These are phyloP conservation scores for Dryadomyces sulphureus DNA, from an alignment of 2,329 filamentous ascomycete species.

Conservation along the genomic window DNA sequence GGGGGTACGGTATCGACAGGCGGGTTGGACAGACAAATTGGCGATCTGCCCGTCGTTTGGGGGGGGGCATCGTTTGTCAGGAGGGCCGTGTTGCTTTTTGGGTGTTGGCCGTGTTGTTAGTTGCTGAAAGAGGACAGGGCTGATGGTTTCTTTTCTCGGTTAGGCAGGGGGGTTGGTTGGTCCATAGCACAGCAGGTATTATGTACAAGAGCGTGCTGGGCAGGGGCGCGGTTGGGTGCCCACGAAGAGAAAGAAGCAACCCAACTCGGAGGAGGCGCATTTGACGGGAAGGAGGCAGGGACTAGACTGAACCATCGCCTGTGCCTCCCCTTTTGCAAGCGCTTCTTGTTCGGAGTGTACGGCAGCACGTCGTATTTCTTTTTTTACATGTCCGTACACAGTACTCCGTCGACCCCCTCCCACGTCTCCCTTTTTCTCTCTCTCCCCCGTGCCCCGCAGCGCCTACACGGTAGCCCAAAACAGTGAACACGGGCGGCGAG, in stretches of 20 bases:
- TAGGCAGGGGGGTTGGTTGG: neutral
- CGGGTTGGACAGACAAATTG: neutral
- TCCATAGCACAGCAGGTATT: neutral
- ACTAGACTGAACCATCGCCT: neutral
- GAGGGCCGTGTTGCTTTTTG: neutral
- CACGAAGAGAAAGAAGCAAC: neutral
- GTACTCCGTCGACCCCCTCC: too few relatives aligned
- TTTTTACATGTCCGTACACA: neutral
- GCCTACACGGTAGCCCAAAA: neutral
- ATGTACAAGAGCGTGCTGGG: neutral
- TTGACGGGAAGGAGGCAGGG: neutral
- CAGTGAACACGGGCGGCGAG: neutral
- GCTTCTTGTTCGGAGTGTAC: too few relatives aligned
- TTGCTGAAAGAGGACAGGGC: neutral
- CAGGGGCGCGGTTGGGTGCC: neutral
- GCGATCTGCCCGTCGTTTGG: neutral
- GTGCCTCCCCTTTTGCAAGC: too few relatives aligned
- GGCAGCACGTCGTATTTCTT: neutral
- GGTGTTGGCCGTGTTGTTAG: neutral
- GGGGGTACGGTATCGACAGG: constrained; percentile 1
- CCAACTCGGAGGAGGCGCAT: neutral
- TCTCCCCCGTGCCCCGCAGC: neutral
- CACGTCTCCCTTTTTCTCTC: neutral
- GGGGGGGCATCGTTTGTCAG: neutral
- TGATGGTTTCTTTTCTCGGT: neutral